Percentiles rank a stretch among this genome's conserved stretches.
These are phyloP conservation scores for Cyberlindnera japonica DNA, from an alignment of 805 yeast genomes.

Conservation along the genomic window DNA sequence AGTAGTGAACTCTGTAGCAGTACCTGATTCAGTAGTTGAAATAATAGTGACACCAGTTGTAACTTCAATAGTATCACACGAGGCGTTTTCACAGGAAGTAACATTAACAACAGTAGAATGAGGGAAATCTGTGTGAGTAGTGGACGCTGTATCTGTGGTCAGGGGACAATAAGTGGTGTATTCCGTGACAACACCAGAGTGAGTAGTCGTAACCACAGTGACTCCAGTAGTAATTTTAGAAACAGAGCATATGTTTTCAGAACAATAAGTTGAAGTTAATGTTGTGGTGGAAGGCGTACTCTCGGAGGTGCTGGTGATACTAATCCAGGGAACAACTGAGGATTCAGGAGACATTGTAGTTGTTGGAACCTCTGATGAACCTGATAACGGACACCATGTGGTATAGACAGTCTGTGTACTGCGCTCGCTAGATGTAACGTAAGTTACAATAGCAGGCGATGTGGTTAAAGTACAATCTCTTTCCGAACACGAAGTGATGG, in stretches of 20 bases:
- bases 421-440: constrained; percentile 33
- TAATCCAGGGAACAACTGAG: neutral
- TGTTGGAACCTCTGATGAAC: neutral
- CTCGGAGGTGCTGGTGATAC: constrained; percentile 11
- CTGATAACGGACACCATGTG: constrained; percentile 26
- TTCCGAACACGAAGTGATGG: constrained; percentile 21
- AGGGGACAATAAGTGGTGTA: constrained; percentile 29
- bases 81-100: constrained; percentile 20
- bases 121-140: too few relatives aligned
- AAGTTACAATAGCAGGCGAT: constrained; percentile 20
- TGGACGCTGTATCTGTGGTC: too few relatives aligned
- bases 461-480: constrained; percentile 14
- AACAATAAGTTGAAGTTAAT: constrained; percentile 12
- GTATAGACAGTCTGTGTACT: constrained; percentile 27
- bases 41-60: constrained; percentile 25
- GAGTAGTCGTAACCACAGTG: constrained; percentile 13
- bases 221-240: constrained; percentile 12
- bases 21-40: constrained; percentile 27
- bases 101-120: constrained; percentile 15
- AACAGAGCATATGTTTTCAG: constrained; percentile 5
- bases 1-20: constrained; percentile 31
- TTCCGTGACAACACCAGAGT: constrained; percentile 31
- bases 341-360: neutral
- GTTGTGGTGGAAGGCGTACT: constrained; percentile 6
- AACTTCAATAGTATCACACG: constrained; percentile 26